A percentile compares a stretch with the other conserved stretches of the same genome.
Conservation (phyloP, 768 basidiomycete species). For the Lyophyllum atratum region DNA sequence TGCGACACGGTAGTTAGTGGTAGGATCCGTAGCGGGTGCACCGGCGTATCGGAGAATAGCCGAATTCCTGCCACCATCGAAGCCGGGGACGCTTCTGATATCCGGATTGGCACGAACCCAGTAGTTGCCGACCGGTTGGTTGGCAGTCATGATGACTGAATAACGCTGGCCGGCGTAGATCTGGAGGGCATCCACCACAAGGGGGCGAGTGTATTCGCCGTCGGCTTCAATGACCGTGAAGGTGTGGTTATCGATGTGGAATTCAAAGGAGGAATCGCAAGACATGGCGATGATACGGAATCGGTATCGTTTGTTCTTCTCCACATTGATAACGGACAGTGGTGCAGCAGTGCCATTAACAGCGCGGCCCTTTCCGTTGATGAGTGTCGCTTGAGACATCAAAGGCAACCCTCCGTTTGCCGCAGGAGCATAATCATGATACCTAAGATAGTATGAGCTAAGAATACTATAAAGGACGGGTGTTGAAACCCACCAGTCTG, state of each 20-base stretch:
- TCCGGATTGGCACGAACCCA: slow-evolving; percentile 43
- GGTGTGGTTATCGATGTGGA: slow-evolving; percentile 47
- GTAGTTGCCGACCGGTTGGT: slow-evolving; percentile 52
- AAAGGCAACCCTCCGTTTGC: background rate
- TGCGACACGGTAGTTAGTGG: slow-evolving; percentile 21
- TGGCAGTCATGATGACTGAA: slow-evolving; percentile 40
- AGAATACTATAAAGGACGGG: background rate
- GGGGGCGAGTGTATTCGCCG: slow-evolving; percentile 40
- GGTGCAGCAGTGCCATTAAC: slow-evolving; percentile 21
- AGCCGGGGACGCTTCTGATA: slow-evolving; percentile 22
- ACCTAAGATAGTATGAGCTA: background rate
- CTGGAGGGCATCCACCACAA: slow-evolving; percentile 42
- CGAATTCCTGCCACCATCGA: slow-evolving; percentile 41
- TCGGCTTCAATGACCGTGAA: slow-evolving; percentile 60
- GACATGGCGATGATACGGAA: slow-evolving; percentile 36
- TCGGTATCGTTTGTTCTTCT: slow-evolving; percentile 33
- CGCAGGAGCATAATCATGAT: background rate
- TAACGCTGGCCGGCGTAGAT: slow-evolving; percentile 36
- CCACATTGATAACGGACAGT: slow-evolving; percentile 36
- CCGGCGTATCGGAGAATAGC: slow-evolving; percentile 55
- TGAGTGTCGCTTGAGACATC: slow-evolving; percentile 15
- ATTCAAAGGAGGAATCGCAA: slow-evolving; percentile 38
- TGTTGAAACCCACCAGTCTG: slow-evolving; percentile 33
- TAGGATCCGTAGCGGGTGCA: slow-evolving; percentile 46
- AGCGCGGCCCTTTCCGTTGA: slow-evolving; percentile 44